Evolutionary conservation across 805 yeast genomes (phyloP).

Genomic region (Yarrowia sp.): DNA sequence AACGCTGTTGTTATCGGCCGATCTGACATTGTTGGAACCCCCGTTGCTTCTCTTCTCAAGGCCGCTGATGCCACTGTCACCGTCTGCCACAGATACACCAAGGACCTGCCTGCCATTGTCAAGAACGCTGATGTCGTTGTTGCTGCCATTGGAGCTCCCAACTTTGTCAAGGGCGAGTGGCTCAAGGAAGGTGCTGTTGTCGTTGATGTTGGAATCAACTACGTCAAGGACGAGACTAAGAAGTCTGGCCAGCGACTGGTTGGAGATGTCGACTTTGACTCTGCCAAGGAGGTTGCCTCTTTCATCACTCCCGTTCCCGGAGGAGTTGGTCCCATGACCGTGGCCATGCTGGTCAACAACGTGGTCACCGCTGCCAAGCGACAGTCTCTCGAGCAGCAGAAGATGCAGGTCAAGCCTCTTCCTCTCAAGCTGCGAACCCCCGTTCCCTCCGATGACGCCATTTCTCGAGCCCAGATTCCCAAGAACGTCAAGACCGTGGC

Average conservation of each 20-base stretch:
- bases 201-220: conserved; percentile 95
- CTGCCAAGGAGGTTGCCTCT: conserved; percentile 67
- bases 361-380: conserved; percentile 80
- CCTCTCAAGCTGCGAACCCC: conserved; percentile 64
- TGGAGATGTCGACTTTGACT: conserved; percentile 91
- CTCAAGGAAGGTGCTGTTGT: conserved; percentile 84
- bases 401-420: conserved; percentile 60
- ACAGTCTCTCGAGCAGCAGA: conserved; percentile 50
- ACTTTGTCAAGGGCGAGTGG: conserved; percentile 86
- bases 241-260: conserved; percentile 83
- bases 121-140: conserved; percentile 83
- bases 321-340: conserved; percentile 99
- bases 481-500: conserved; percentile 80
- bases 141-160: conserved; percentile 89
- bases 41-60: conserved; percentile 83
- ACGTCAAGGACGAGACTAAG: conserved; percentile 73
- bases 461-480: conserved; percentile 88
- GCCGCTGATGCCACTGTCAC: conserved; percentile 86
- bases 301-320: conserved; percentile 97
- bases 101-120: conserved; percentile 64
- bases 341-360: conserved; percentile 89
- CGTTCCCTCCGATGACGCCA: conserved; percentile 90
- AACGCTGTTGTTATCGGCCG: conserved; percentile 92
- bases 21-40: conserved; percentile 95
- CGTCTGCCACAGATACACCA: conserved; percentile 77